phyloP scores from a whole-genome alignment of 2,329 filamentous ascomycete species.

The Mycosphaerelloides madeirae region DNA sequence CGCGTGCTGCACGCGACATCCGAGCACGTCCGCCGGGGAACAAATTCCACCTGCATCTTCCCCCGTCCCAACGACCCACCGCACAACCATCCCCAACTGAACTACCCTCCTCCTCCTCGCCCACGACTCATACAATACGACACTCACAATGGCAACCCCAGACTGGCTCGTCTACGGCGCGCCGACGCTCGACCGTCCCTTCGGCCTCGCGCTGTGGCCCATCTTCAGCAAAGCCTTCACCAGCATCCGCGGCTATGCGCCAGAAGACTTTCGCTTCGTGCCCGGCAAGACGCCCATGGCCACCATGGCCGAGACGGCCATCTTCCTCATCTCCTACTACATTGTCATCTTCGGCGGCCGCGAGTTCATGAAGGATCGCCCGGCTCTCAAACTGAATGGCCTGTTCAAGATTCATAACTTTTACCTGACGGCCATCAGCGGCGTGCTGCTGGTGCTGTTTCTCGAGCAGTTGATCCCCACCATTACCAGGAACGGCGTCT shows the following conservation, averaged over 20 bases:
- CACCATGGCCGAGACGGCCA: slow-evolving; percentile 74
- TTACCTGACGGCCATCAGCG: slow-evolving; percentile 82
- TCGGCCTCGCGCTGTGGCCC: slow-evolving; percentile 88
- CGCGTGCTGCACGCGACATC: too few species aligned
- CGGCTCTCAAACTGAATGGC: slow-evolving; percentile 78
- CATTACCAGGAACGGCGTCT: slow-evolving; percentile 73
- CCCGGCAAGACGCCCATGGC: slow-evolving; percentile 82
- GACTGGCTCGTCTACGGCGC: slow-evolving; percentile 53
- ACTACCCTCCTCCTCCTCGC: too few species aligned
- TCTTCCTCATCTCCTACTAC: slow-evolving; percentile 85
- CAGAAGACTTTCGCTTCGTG: slow-evolving; percentile 79
- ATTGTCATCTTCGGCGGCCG: slow-evolving; percentile 87
- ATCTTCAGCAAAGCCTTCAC: slow-evolving; percentile 87
- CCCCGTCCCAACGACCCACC: too few species aligned
- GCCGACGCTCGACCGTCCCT: slow-evolving; percentile 85
- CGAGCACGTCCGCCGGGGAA: too few species aligned
- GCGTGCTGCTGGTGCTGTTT: slow-evolving; percentile 74
- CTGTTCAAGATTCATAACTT: slow-evolving; percentile 97
- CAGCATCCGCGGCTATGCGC: slow-evolving; percentile 70
- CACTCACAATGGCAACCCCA: slow-evolving; percentile 42
- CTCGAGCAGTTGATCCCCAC: slow-evolving; percentile 86
- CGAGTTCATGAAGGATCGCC: slow-evolving; percentile 82
- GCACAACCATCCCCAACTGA: too few species aligned
- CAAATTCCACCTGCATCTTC: too few species aligned
- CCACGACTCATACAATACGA: not conserved